Base-by-base conservation (phyloP, 768 basidiomycete genomes). In the Candolleomyces efflorescens region DNA sequence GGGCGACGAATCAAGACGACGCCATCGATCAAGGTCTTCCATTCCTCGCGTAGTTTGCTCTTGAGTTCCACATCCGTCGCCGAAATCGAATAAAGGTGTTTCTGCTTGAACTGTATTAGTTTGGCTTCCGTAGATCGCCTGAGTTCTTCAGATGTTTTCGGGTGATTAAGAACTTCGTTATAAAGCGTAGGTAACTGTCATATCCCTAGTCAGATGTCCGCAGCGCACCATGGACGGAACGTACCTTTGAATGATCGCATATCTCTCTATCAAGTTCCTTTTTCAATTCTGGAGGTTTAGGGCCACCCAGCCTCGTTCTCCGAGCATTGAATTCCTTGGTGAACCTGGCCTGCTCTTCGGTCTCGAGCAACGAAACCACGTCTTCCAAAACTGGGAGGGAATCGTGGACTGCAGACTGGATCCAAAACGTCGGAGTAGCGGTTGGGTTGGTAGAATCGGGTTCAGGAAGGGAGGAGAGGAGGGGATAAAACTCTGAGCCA, bases 381-480 rank as follows among this genome's bases (percentile, higher is more conserved):
- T 96, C 90, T 64, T 92, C 80, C 0, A 95, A 68, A 2, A 86
- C 68, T 2, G 83, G 84, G 1, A 97, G 82, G 0, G 85, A 82
- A 56, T 93, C 79, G 64, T 91, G 78, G 38, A 92, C 73, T 0
- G 87, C 81, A 0, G 73, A 68, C 68, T 92, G 90, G 0, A 81
- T 75, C 23, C 75, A 69, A 41, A 78, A 78, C 5, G 78, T 85
- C 1, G 85, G 76, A 4, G 88, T 84, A 2, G 80, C 74, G 0
- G 80, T 78, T 0, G 93, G 92, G 52, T 82, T 86, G 9, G 90
- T 88, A n/a, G 82, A 75, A 65, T 94, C 87, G 2, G 92, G 92
- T 1, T 75, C 73, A 5, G 94, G 89, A 1, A 98, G 75, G 1
- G 71, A 72, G 0, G 81, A 84, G 7, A 98, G 75, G 2, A 85